Conservation (phyloP, 768 basidiomycete species). For the Lanmaoa pseudosensibilis region DNA sequence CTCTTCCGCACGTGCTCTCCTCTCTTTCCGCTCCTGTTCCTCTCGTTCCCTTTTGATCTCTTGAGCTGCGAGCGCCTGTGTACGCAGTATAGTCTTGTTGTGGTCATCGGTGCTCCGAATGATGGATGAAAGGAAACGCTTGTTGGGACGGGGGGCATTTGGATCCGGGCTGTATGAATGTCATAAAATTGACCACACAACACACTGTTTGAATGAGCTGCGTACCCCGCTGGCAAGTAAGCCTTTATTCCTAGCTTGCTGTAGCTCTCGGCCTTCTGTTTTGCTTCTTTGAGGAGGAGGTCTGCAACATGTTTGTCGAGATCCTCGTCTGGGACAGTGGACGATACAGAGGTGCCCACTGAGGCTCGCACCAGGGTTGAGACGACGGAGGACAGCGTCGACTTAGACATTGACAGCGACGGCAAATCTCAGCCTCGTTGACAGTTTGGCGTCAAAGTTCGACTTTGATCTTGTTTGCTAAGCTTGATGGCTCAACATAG, state of each 20-base stretch:
- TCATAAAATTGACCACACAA: neutral
- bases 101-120: conserved; percentile 95
- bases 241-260: conserved; percentile 74
- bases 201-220: conserved; percentile 26
- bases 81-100: conserved; percentile 78
- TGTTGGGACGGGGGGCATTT: conserved; percentile 77
- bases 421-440: conserved; percentile 1
- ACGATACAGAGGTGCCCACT: conserved; percentile 64
- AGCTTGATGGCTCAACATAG: conserved; percentile 4
- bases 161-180: conserved; percentile 52
- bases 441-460: conserved; percentile 4
- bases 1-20: conserved; percentile 70
- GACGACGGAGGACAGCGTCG: conserved; percentile 81
- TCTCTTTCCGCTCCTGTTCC: conserved; percentile 63
- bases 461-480: conserved; percentile 25
- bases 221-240: conserved; percentile 59
- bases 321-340: conserved; percentile 72
- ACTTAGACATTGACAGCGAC: conserved; percentile 37
- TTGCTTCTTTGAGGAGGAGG: conserved; percentile 89
- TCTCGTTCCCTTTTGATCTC: conserved; percentile 68
- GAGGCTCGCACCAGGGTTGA: conserved; percentile 76
- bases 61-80: conserved; percentile 71
- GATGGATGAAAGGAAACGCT: conserved; percentile 80
- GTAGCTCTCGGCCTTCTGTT: conserved; percentile 84
- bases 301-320: conserved; percentile 91